Base-by-base conservation (phyloP, 1,284 basidiomycete genomes). In the Pholiota adiposa region DNA sequence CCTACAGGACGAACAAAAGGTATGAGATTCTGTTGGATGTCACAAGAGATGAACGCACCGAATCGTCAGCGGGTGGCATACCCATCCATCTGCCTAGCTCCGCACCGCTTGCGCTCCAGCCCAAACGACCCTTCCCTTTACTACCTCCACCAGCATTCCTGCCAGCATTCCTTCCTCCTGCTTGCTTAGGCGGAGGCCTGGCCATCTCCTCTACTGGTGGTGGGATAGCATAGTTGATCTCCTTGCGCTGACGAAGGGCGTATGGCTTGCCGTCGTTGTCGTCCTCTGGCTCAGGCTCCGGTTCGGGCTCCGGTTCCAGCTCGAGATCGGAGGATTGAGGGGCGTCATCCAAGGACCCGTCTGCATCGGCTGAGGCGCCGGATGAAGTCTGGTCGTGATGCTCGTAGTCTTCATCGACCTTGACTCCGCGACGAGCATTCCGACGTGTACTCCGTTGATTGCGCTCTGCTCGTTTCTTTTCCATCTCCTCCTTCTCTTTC, bases 81-180 rank as follows among this genome's bases (percentile, higher is more conserved):
- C 89, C 89, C 84, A 93, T 88, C 83, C 87, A 88, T 58, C 83
- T 79, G 49, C 88, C 86, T 33, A 92, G 72, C 72, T 92, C 89
- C 0, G 89, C 86, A 21, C 91, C 91, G 48, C 73, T 84, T 4
- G 86, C 89, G 71, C 89, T 92, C 89, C 90, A 92, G 2, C 90
- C 89, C 19, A 85, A 82, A 7, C 77, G 82, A 38, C 71, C 70
- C 69, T 76, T 77, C 41, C 72, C 77, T 54, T 73, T 73, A 21
- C 68, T 72, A 53, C 74, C 72, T 58, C 65, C 71, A 58, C 69
- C 72, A 55, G 68, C 71, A 67, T 73, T 72, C 55, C 68, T 62
- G 25, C 69, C 69, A 16, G 63, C 64, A 31, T 60, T 67, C 29
- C 67, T 63, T n/a, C 66, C 70, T 19, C 69, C 68, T 51, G 60